Percentiles rank a stretch among this genome's conserved stretches.
Conservation (phyloP, 306 rosid genomes). For the Senna tora region DNA sequence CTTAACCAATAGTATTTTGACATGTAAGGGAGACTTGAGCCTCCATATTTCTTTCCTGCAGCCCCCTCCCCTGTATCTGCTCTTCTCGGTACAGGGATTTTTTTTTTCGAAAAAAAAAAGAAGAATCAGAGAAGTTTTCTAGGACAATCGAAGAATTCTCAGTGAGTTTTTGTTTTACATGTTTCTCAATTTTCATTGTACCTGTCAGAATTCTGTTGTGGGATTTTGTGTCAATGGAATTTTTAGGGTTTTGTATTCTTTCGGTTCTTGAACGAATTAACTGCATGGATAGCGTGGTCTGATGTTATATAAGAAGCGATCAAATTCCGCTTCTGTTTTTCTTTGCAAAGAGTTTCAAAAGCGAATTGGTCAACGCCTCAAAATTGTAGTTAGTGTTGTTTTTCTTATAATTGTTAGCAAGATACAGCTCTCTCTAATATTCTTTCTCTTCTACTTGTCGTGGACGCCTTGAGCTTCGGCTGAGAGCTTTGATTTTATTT, state of each 20-base stretch:
- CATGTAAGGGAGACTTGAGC: slow-evolving; percentile 50
- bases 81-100: slow-evolving; percentile 29
- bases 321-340: slow-evolving; percentile 19
- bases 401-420: background rate
- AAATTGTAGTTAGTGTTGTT: slow-evolving; percentile 18
- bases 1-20: background rate
- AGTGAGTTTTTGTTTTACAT: slow-evolving; percentile 51
- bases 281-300: slow-evolving; percentile 1
- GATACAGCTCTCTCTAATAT: background rate
- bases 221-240: slow-evolving; percentile 31
- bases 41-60: slow-evolving; percentile 69
- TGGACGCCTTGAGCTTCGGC: background rate
- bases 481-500: slow-evolving; percentile 13
- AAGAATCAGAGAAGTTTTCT: slow-evolving; percentile 32
- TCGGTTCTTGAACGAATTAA: slow-evolving; percentile 28
- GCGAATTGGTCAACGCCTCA: slow-evolving; percentile 18
- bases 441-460: background rate
- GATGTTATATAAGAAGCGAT: background rate
- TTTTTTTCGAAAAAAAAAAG: background rate
- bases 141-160: slow-evolving; percentile 46
- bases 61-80: slow-evolving; percentile 43
- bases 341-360: slow-evolving; percentile 27
- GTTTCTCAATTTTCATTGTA: slow-evolving; percentile 3
- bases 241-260: slow-evolving; percentile 44
- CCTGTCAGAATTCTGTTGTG: slow-evolving; percentile 15